Evolutionary conservation across 1,139 yeast species (phyloP).

Genomic region (Lodderomyces orthopsilosis): DNA sequence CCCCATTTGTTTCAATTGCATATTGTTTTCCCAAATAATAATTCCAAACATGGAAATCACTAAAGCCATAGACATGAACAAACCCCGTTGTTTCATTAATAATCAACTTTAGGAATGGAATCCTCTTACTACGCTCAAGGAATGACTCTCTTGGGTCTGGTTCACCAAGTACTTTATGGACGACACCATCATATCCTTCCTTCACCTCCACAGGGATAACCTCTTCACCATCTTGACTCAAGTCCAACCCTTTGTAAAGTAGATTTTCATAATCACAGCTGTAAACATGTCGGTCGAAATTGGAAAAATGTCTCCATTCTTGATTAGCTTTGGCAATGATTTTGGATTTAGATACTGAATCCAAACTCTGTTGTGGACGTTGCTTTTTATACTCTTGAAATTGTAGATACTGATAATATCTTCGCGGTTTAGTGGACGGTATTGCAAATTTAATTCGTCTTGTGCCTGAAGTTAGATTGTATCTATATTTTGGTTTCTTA

Average conservation of each 20-base stretch:
- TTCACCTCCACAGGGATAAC: conserved; percentile 1
- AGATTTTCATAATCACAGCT: conserved; percentile 1
- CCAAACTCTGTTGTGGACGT: neutral
- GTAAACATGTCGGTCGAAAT: neutral
- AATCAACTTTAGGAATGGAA: conserved; percentile 3
- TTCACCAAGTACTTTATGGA: neutral
- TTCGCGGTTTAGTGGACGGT: neutral
- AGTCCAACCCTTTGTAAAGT: neutral
- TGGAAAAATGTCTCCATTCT: neutral
- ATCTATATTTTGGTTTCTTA: conserved; percentile 1
- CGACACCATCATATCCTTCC: conserved; percentile 1
- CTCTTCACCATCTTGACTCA: neutral
- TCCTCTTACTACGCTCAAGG: neutral
- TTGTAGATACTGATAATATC: neutral
- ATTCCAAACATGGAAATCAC: conserved; percentile 7
- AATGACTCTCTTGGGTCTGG: neutral
- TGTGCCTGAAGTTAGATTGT: conserved; percentile 3
- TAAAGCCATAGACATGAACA: conserved; percentile 2
- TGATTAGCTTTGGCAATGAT: neutral
- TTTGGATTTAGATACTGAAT: neutral
- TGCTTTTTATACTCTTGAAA: neutral
- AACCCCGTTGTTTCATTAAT: conserved; percentile 4
- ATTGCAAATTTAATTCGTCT: neutral
- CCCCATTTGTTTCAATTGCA: neutral
- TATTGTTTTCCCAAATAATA: conserved; percentile 8